Evolutionary conservation across 306 rosid genomes (phyloP).

Genomic region (Astragalus membranaceus): DNA sequence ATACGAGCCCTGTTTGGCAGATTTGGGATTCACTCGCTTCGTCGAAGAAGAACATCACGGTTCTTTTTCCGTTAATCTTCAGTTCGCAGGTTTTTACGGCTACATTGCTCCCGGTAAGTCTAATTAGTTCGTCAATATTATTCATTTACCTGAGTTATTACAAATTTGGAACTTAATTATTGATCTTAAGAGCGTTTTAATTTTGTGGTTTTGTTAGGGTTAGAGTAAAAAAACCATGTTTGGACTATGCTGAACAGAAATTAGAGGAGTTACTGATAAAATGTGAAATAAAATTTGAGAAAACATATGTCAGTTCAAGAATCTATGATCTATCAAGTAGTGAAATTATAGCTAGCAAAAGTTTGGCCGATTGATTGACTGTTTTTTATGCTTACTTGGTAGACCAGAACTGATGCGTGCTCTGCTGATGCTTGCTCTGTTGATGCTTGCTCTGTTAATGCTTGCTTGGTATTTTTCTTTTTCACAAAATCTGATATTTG

Average conservation of each 20-base stretch:
- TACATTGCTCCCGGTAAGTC: constrained; percentile 86
- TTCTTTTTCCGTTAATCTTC: constrained; percentile 60
- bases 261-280: background rate
- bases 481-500: no score
- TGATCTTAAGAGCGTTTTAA: background rate
- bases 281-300: background rate
- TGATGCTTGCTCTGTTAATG: no score
- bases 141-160: background rate
- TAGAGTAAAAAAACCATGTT: background rate
- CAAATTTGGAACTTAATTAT: background rate
- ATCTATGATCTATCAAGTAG: background rate
- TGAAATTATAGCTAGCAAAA: background rate
- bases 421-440: no score
- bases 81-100: constrained; percentile 91
- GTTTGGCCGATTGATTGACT: background rate
- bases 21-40: constrained; percentile 83
- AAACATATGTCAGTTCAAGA: background rate
- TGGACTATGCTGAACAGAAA: background rate
- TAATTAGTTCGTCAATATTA: background rate
- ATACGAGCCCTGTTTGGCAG: constrained; percentile 81
- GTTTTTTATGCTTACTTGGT: no score
- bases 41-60: constrained; percentile 51
- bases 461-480: no score
- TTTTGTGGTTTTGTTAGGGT: no score
- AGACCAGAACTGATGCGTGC: no score